Percentiles rank a stretch among this genome's conserved stretches.
phyloP scores from a whole-genome alignment of 495 filamentous ascomycete genomes.

The Penicillium subrubescens region DNA sequence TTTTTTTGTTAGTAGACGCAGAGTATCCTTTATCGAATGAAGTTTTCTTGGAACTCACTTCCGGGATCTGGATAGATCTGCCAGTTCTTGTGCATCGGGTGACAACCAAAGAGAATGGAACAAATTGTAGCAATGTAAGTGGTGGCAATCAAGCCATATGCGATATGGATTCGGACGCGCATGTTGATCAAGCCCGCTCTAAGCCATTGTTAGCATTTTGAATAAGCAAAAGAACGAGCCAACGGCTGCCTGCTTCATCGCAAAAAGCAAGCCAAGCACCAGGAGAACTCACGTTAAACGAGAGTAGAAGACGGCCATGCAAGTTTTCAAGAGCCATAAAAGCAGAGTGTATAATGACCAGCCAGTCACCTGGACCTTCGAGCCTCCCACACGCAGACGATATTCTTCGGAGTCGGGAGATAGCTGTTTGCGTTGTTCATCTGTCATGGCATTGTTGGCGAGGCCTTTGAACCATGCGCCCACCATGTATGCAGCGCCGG shows the following conservation, averaged over 20 bases:
- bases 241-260: not conserved
- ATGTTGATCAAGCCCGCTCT: conserved; percentile 53
- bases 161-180: conserved; percentile 51
- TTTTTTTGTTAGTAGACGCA: not conserved
- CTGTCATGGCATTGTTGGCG: conserved; percentile 60
- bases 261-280: no score
- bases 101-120: conserved; percentile 56
- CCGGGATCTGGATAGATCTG: conserved; percentile 61
- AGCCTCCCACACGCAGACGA: conserved; percentile 52
- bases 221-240: not conserved
- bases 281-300: conserved; percentile 54
- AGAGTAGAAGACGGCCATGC: conserved; percentile 62
- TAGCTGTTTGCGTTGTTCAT: conserved; percentile 45
- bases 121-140: conserved; percentile 58
- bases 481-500: conserved; percentile 49
- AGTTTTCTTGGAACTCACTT: conserved; percentile 39
- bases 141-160: conserved; percentile 50
- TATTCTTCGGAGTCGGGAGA: conserved; percentile 50
- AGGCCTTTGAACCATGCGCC: conserved; percentile 50
- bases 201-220: conserved; percentile 11
- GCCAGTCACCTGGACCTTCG: conserved; percentile 58
- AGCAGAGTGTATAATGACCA: conserved; percentile 61
- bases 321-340: conserved; percentile 60
- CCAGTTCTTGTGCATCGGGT: conserved; percentile 57
- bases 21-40: not conserved